Base-by-base conservation (phyloP, 306 rosid species). In the Begonia loranthoides region DNA sequence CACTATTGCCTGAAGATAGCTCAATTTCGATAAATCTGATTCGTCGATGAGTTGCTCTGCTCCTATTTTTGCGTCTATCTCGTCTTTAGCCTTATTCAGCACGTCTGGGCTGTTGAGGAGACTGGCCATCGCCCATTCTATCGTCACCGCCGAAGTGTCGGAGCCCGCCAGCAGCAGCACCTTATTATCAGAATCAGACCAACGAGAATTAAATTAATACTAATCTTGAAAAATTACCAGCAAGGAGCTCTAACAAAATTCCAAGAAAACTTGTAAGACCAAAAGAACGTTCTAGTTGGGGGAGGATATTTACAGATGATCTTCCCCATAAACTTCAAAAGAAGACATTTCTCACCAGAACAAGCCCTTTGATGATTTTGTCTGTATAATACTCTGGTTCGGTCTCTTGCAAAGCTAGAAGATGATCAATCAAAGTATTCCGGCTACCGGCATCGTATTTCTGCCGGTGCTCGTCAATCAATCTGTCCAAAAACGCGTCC, bases 361-460 rank as follows among this genome's bases (percentile, higher is more conserved):
- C 52, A 13, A 69, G 65, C 5, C 84, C 94, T 57, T 83, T 79
- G 71, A 83, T 83, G 6, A 72, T 72, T 61, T 74, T 65, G 28
- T 83, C 87, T 3, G 74, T 75, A 53, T 83, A 83, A 55, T 69
- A 72, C 11, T 75, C 76, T 1, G 94, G 84, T 5, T 79, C 65
- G 10, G 78, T 58, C 9, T 79, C 61, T 9, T 79, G 87, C 8
- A 52, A 57, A 10, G 64, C 54, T 12, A 83, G 87, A 14, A 83
- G 22, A 36, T 77, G 87, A 10, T 60, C 73, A 2, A 83, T 77
- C 82, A 79, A 55, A 1, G 81, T 76, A 15, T 69, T 62, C 11
- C 64, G 49, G 24, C 45, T 56, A 41, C 60, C 56, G 12, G 39
- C 57, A 17, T 39, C 55, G 11, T 41, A 59, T 14, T 39, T 56